phyloP scores from a whole-genome alignment of 2,329 filamentous ascomycete species.

The Aspergillus pseudoterreus region DNA sequence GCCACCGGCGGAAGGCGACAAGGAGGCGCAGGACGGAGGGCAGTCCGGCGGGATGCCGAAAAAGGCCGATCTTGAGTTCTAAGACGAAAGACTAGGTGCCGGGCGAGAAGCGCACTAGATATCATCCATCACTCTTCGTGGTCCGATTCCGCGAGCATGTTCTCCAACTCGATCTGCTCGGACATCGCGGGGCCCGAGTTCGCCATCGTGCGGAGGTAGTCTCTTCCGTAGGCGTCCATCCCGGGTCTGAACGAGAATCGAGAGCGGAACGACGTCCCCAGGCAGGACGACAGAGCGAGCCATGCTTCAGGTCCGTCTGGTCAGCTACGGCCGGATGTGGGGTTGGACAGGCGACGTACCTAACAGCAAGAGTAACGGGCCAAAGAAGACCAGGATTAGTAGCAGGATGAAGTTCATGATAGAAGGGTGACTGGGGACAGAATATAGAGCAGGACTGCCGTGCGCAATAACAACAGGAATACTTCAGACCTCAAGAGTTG shows the following conservation, averaged over 20 bases:
- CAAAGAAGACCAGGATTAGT: constrained; percentile 35
- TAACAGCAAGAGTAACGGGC: constrained; percentile 33
- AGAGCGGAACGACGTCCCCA: constrained; percentile 52
- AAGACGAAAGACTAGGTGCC: constrained; percentile 16
- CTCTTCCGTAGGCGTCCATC: constrained; percentile 50
- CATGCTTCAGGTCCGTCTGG: constrained; percentile 34
- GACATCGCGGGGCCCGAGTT: constrained; percentile 52
- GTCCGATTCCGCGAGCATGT: constrained; percentile 50
- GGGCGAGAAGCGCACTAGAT: neutral
- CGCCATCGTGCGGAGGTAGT: constrained; percentile 56
- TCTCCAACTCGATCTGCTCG: constrained; percentile 62
- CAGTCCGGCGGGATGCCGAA: constrained; percentile 47
- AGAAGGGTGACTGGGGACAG: neutral
- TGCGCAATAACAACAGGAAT: neutral
- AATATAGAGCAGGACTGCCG: neutral
- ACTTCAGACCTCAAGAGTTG: neutral
- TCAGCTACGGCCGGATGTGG: constrained; percentile 16
- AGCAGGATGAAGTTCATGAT: constrained; percentile 33
- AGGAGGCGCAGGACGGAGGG: constrained; percentile 54
- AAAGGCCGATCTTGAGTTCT: constrained; percentile 74
- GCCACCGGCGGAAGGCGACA: constrained; percentile 78
- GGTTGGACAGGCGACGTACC: constrained; percentile 21
- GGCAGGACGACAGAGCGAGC: constrained; percentile 53
- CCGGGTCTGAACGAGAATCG: constrained; percentile 43
- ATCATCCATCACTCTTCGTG: constrained; percentile 27